These are phyloP conservation scores for Sphenostylis stenocarpa DNA, from an alignment of 306 rosid species.

Conservation along the genomic window DNA sequence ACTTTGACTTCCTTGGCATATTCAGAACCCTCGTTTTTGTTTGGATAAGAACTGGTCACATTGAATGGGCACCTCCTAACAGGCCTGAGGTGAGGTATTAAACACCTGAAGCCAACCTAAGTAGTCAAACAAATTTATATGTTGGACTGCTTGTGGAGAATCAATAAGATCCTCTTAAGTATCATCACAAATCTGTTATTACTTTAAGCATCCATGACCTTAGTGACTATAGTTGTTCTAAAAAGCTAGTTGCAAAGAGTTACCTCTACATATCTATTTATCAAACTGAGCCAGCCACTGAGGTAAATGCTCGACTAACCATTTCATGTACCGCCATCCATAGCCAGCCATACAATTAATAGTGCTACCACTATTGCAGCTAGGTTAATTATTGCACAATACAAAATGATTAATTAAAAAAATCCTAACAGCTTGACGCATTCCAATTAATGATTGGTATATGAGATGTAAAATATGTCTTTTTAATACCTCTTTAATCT, in stretches of 20 bases:
- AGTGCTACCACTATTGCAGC: not conserved
- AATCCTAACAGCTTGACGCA: not conserved
- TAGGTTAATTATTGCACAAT: not conserved
- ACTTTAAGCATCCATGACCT: not conserved
- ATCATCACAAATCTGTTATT: not conserved
- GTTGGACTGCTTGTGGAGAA: not conserved
- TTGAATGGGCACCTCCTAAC: not conserved
- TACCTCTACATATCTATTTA: conserved; percentile 8
- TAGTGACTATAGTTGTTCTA: conserved; percentile 6
- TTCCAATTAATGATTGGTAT: not conserved
- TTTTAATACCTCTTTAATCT: too few species aligned
- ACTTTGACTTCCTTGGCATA: not conserved
- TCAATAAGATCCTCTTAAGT: not conserved
- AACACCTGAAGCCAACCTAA: not conserved
- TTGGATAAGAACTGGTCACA: not conserved
- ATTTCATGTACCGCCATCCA: not conserved
- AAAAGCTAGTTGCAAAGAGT: conserved; percentile 3
- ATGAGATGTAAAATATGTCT: not conserved
- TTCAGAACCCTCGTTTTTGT: not conserved
- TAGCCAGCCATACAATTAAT: not conserved
- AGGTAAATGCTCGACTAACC: not conserved
- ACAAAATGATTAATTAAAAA: not conserved
- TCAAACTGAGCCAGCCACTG: not conserved
- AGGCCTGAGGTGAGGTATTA: not conserved
- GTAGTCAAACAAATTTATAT: not conserved